Evolutionary conservation across 1,284 basidiomycete genomes (phyloP).

Genomic region (Sporisorium scitamineum): DNA sequence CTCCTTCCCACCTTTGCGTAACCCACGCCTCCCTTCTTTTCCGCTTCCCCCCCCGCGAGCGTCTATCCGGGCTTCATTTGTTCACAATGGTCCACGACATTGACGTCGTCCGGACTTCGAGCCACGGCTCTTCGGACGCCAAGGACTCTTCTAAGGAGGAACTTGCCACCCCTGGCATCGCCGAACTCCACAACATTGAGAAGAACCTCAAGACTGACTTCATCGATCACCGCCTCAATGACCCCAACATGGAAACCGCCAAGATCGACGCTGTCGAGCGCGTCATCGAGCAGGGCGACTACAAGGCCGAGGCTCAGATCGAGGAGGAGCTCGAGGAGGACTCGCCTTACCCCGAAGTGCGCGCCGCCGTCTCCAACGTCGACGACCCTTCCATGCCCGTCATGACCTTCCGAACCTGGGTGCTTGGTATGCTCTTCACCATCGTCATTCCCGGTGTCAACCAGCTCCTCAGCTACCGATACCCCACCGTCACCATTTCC

Average conservation of each 20-base stretch:
- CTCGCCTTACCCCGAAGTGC: slow-evolving; percentile 65
- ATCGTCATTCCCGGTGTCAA: slow-evolving; percentile 63
- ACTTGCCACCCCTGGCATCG: slow-evolving; percentile 10
- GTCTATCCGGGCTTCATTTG: slow-evolving; percentile 5
- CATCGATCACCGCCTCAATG: slow-evolving; percentile 53
- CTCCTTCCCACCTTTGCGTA: neutral
- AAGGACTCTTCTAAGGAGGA: slow-evolving; percentile 49
- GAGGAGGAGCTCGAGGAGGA: slow-evolving; percentile 60
- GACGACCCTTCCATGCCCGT: slow-evolving; percentile 65
- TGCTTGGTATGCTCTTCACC: slow-evolving; percentile 61
- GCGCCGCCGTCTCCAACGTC: slow-evolving; percentile 63
- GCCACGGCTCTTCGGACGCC: slow-evolving; percentile 29
- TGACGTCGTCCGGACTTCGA: slow-evolving; percentile 26
- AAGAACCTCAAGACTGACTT: slow-evolving; percentile 43
- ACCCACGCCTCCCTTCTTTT: neutral
- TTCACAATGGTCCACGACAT: slow-evolving; percentile 42
- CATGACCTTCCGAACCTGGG: slow-evolving; percentile 64
- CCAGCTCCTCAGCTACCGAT: slow-evolving; percentile 62
- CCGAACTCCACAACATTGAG: slow-evolving; percentile 49
- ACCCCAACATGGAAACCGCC: slow-evolving; percentile 53
- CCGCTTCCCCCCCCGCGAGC: slow-evolving; percentile 7
- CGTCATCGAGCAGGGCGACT: slow-evolving; percentile 56
- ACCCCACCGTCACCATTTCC: slow-evolving; percentile 58
- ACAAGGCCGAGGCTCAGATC: slow-evolving; percentile 52
- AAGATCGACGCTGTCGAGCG: slow-evolving; percentile 50